phyloP scores from a whole-genome alignment of 495 filamentous ascomycete genomes.

The Choiromyces venosus region DNA sequence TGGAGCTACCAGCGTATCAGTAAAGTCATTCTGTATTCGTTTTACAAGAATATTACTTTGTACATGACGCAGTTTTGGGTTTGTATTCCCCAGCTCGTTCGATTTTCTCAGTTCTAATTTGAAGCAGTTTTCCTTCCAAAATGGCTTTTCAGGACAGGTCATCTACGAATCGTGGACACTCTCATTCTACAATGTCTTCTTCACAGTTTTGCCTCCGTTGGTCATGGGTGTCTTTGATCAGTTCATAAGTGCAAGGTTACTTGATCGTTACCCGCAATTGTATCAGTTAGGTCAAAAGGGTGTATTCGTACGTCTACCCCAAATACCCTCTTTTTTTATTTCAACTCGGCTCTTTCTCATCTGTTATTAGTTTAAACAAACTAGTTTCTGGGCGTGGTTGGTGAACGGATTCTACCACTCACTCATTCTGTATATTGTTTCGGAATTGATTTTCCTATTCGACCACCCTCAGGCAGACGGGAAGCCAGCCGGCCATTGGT shows the following conservation, averaged over 20 bases:
- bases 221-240: slow-evolving; percentile 97
- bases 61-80: slow-evolving; percentile 99
- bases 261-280: slow-evolving; percentile 95
- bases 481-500: slow-evolving; percentile 83
- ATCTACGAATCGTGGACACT: slow-evolving; percentile 99
- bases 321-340: background rate
- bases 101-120: slow-evolving; percentile 9
- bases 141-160: slow-evolving; percentile 93
- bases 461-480: slow-evolving; percentile 73
- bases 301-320: slow-evolving; percentile 51
- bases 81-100: slow-evolving; percentile 39
- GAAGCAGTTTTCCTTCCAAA: slow-evolving; percentile 85
- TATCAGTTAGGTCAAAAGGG: slow-evolving; percentile 92
- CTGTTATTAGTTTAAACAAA: slow-evolving; percentile 61
- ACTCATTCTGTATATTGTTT: slow-evolving; percentile 79
- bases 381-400: slow-evolving; percentile 89
- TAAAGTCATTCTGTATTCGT: slow-evolving; percentile 95
- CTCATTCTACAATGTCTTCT: slow-evolving; percentile 99
- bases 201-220: slow-evolving; percentile 88
- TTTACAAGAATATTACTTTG: slow-evolving; percentile 98
- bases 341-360: slow-evolving; percentile 7
- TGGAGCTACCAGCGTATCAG: slow-evolving; percentile 98
- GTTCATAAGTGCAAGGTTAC: slow-evolving; percentile 90
- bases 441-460: slow-evolving; percentile 69
- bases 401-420: slow-evolving; percentile 94